Base-by-base conservation (phyloP, 2,329 filamentous ascomycete species). In the Fusarium anthophilum region DNA sequence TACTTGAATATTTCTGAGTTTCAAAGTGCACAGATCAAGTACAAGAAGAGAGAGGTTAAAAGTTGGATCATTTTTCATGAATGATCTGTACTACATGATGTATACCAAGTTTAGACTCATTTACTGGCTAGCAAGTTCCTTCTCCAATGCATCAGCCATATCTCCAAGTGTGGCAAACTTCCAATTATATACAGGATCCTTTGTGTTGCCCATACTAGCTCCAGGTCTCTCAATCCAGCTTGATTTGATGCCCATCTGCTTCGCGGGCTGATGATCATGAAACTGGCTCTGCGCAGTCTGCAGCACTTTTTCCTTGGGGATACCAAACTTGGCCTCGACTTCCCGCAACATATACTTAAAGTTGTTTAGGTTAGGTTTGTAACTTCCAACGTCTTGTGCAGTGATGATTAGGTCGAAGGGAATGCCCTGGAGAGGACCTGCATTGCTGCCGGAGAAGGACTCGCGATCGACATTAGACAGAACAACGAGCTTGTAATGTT, bases 281-380 rank as follows among this genome's bases (percentile, higher is more conserved):
- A 88, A 90, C 79, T 93, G 86, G 72, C 90, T 92, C 82, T 94
- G 91, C 18, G 92, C 92, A 30, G 91, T 91, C 81, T 92, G 90
- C 63, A 92, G 78, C 10, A 94, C 85, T 76, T 89, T 81, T 0
- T 83, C 82, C 73, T 88, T 89, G 59, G 84, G 82, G 0, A 92
- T 80, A 0, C 88, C 89, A 75, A 92, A 90, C n/a, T 86, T 84
- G 3, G 82, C 77, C 76, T 87, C 69, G 5, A 89, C 87, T 54
- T 88, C 83, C 17, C 83, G 80, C 9, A 94, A 79, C 85, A 94
- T 85, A 78, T 91, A 90, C 63, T 89, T 85, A 66, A 94, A 94
- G 72, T 94, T 94, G 58, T 83, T 82, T 37, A 84, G 77, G 73
- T 91, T 86, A 0, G 93, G 93, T 82, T 94, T 95, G 79, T 94